Conservation (phyloP, 2,329 filamentous ascomycete species). For the Anisogramma anomala region DNA sequence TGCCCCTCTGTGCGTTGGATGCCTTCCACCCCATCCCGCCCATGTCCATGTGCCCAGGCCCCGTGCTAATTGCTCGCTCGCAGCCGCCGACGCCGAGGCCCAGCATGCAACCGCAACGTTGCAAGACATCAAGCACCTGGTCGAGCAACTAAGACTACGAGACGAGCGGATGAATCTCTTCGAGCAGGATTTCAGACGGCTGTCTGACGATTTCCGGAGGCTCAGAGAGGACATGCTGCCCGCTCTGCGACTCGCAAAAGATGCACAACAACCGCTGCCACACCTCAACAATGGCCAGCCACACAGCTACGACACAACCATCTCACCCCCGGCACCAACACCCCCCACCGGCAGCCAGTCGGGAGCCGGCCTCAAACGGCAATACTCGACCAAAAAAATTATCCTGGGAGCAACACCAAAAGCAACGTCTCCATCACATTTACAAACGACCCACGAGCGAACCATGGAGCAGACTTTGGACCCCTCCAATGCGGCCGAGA, state of each 20-base stretch:
- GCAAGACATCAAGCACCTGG: slow-evolving; percentile 84
- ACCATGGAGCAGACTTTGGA: slow-evolving; percentile 55
- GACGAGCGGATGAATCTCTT: slow-evolving; percentile 80
- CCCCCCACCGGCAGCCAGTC: slow-evolving; percentile 39
- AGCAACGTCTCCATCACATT: slow-evolving; percentile 61
- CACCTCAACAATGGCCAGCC: slow-evolving; percentile 29
- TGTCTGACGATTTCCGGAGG: slow-evolving; percentile 80
- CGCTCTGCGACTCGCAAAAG: slow-evolving; percentile 80
- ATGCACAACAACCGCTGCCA: slow-evolving; percentile 79
- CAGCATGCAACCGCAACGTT: slow-evolving; percentile 80
- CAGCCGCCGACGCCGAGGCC: slow-evolving; percentile 80
- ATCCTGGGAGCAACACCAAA: slow-evolving; percentile 63
- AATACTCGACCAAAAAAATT: slow-evolving; percentile 66
- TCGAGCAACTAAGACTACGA: slow-evolving; percentile 76
- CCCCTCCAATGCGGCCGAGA: slow-evolving; percentile 55
- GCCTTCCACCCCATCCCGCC: slow-evolving; percentile 2
- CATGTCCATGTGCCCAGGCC: background rate
- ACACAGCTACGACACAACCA: slow-evolving; percentile 41
- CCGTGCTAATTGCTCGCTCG: slow-evolving; percentile 14
- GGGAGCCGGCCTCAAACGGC: slow-evolving; percentile 50
- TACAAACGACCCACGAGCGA: slow-evolving; percentile 57
- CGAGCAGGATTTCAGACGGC: slow-evolving; percentile 69
- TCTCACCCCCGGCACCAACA: slow-evolving; percentile 47
- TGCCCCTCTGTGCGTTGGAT: slow-evolving; percentile 66
- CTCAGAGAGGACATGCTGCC: slow-evolving; percentile 86